A percentile compares a stretch with the other conserved stretches of the same genome.
These are phyloP conservation scores for Tricholoma saponaceum DNA, from an alignment of 768 basidiomycete species.

Conservation along the genomic window DNA sequence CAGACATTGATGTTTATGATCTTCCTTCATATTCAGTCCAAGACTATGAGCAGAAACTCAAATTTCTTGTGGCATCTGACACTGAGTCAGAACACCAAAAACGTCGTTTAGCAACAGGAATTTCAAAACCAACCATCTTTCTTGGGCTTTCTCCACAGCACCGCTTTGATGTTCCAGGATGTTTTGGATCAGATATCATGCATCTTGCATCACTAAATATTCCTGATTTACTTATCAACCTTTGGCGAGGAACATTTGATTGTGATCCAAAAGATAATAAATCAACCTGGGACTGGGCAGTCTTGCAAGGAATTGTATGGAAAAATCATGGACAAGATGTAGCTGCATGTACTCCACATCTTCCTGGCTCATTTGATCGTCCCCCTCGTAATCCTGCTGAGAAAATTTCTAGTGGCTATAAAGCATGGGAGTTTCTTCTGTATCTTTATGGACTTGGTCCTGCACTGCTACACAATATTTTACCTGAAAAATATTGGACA, in stretches of 20 bases:
- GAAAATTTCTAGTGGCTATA: slow-evolving; percentile 28
- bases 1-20: neutral
- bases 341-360: slow-evolving; percentile 3
- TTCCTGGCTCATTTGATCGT: slow-evolving; percentile 20
- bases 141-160: neutral
- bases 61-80: neutral
- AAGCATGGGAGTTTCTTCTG: slow-evolving; percentile 23
- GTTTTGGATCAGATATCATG: neutral
- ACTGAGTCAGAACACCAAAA: neutral
- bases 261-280: neutral
- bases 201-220: neutral
- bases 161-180: neutral
- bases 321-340: slow-evolving; percentile 10
- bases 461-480: slow-evolving; percentile 19
- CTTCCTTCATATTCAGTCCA: neutral
- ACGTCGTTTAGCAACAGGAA: neutral
- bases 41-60: neutral
- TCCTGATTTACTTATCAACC: neutral
- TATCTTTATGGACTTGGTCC: slow-evolving; percentile 25
- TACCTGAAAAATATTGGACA: slow-evolving; percentile 20
- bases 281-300: slow-evolving; percentile 3
- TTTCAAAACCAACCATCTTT: neutral
- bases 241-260: neutral
- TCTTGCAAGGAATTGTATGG: slow-evolving; percentile 2
- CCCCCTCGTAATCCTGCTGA: slow-evolving; percentile 27